Evolutionary conservation across 2,329 filamentous ascomycete species (phyloP).

Genomic region (Colletotrichum sp.): DNA sequence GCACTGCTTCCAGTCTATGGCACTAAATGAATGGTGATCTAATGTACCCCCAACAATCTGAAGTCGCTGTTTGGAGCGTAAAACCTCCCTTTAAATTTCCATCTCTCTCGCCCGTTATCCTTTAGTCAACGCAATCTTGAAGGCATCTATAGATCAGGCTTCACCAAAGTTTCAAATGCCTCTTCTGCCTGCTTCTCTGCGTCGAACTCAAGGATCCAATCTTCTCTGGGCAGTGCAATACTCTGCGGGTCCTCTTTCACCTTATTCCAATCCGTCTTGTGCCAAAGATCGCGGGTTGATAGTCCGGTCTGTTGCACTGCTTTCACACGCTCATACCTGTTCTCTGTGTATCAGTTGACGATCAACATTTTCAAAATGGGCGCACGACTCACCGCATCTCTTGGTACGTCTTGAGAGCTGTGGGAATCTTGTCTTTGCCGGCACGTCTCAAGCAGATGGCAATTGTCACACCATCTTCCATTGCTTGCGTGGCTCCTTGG

Average conservation of each 20-base stretch:
- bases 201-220: background rate
- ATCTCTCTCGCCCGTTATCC: background rate
- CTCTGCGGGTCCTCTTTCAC: background rate
- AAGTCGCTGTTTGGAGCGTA: background rate
- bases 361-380: fast-evolving
- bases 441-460: background rate
- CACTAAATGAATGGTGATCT: background rate
- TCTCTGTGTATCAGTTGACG: background rate
- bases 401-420: background rate
- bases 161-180: background rate
- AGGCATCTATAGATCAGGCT: background rate
- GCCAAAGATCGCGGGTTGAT: background rate
- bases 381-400: background rate
- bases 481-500: background rate
- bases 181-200: background rate
- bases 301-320: background rate
- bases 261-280: background rate
- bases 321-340: background rate
- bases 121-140: background rate
- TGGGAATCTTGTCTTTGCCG: background rate
- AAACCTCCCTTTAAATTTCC: background rate
- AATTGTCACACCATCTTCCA: background rate
- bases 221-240: background rate
- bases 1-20: background rate
- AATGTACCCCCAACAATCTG: fast-evolving